Conservation (phyloP, 1,284 basidiomycete genomes). For the Puccinia coronata region DNA sequence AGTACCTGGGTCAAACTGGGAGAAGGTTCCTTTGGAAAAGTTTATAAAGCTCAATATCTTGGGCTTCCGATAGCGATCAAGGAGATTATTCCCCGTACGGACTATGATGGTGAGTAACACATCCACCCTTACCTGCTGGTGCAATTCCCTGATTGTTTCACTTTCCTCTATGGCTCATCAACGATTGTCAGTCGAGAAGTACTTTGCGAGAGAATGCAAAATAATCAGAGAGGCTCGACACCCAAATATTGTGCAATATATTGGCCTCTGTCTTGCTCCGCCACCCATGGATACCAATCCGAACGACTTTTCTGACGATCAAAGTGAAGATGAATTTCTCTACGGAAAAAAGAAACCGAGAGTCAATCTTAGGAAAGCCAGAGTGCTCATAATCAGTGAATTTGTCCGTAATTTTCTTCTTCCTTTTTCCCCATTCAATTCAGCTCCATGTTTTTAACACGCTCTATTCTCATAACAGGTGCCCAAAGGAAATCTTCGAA, state of each 20-base stretch:
- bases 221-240: conserved; percentile 81
- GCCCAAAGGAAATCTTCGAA: conserved; percentile 44
- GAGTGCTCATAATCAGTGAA: conserved; percentile 54
- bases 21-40: conserved; percentile 86
- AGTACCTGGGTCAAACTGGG: conserved; percentile 69
- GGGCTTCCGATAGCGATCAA: conserved; percentile 96
- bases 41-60: conserved; percentile 88
- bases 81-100: conserved; percentile 60
- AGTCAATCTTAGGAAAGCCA: conserved; percentile 52
- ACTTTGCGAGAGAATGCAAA: conserved; percentile 95
- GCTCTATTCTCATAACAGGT: conserved; percentile 62
- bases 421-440: too few species aligned
- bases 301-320: conserved; percentile 23
- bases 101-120: conserved; percentile 54
- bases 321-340: not conserved
- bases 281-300: conserved; percentile 62
- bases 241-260: conserved; percentile 90
- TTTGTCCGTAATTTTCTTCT: too few species aligned
- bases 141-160: too few species aligned
- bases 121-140: not conserved
- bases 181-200: conserved; percentile 70
- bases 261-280: conserved; percentile 86
- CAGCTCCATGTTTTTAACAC: conserved; percentile 64
- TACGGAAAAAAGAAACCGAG: conserved; percentile 12
- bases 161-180: not conserved